Conservation (phyloP, 352 stramenopile species). For the Elongisporangium senticosum region DNA sequence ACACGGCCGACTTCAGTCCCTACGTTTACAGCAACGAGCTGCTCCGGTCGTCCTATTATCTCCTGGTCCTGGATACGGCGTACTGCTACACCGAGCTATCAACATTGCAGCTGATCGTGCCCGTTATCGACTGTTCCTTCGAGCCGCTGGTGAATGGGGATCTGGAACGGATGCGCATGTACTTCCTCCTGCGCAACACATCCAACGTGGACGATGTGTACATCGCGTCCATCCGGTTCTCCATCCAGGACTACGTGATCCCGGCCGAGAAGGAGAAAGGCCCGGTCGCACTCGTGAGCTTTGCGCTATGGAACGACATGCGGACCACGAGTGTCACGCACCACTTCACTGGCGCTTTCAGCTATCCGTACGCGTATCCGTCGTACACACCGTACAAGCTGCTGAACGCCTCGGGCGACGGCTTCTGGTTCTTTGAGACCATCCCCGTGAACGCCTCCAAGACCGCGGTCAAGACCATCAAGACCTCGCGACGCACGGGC, state of each 20-base stretch:
- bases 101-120: constrained; percentile 19
- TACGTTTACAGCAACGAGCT: too few relatives aligned
- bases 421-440: constrained; percentile 2
- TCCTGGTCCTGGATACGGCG: constrained; percentile 5
- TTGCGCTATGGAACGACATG: constrained; percentile 7
- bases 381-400: constrained; percentile 5
- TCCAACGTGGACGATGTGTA: constrained; percentile 1
- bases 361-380: constrained; percentile 2
- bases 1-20: too few relatives aligned
- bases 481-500: constrained; percentile 22
- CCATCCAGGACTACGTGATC: constrained; percentile 5
- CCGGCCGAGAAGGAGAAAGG: not conserved
- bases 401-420: not conserved
- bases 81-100: constrained; percentile 29
- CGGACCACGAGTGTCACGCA: not conserved
- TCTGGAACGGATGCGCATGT: constrained; percentile 3
- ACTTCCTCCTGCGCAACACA: constrained; percentile 7
- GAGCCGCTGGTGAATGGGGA: constrained; percentile 12
- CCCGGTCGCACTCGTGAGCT: not conserved
- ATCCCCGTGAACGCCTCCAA: not conserved
- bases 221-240: not conserved
- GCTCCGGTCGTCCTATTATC: too few relatives aligned
- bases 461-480: constrained; percentile 15
- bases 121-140: constrained; percentile 19
- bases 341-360: not conserved